Evolutionary conservation across 208 protist species (phyloP).

Genomic region (Plasmodiophora brassicae): DNA sequence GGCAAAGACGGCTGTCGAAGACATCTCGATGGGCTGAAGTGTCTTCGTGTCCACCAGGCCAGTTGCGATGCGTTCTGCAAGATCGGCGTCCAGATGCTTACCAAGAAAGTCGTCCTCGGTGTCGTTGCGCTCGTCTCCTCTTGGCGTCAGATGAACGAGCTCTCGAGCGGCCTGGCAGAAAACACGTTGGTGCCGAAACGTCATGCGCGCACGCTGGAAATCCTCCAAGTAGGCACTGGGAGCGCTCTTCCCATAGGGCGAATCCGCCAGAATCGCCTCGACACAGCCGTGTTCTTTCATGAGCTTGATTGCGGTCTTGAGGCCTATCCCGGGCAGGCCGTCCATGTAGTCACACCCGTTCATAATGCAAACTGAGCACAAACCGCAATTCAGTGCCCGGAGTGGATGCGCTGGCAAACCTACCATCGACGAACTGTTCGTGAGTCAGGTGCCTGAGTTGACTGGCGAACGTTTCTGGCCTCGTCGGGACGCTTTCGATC

Average conservation of each 20-base stretch:
- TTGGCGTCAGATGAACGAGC: conserved; percentile 30
- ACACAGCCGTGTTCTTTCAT: conserved; percentile 46
- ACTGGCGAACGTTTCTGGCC: conserved; percentile 28
- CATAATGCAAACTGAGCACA: conserved; percentile 75
- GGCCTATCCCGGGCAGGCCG: conserved; percentile 76
- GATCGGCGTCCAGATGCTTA: background rate
- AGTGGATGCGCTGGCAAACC: background rate
- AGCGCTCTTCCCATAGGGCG: background rate
- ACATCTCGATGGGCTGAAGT: no score
- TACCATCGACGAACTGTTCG: no score
- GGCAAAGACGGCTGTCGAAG: no score
- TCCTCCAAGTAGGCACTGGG: conserved; percentile 9
- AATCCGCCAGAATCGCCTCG: background rate
- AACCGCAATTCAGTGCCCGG: conserved; percentile 19
- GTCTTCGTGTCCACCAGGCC: no score
- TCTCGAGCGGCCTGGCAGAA: background rate
- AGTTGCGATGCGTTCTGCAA: no score
- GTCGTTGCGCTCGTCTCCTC: background rate
- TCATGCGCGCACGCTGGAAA: conserved; percentile 13
- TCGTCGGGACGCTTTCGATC: background rate
- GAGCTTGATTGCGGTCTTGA: conserved; percentile 82
- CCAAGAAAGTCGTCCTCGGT: background rate
- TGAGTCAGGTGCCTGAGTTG: background rate
- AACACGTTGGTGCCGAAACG: conserved; percentile 39
- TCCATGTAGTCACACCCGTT: conserved; percentile 93